phyloP scores from a whole-genome alignment of 1,139 yeast genomes.

The Blastobotrys apis region DNA sequence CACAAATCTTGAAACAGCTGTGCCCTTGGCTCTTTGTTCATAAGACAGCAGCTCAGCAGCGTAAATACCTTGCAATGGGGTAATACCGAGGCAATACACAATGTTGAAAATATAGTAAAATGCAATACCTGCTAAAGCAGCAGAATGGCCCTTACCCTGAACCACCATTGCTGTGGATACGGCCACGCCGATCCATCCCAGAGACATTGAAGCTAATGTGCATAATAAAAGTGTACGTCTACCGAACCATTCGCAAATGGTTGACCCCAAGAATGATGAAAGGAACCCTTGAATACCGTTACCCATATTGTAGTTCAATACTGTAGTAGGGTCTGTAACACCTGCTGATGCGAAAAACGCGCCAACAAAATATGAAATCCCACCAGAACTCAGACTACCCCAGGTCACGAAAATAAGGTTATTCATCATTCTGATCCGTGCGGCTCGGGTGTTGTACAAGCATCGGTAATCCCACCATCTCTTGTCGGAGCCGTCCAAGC shows the following conservation, averaged over 20 bases:
- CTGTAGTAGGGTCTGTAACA: background rate
- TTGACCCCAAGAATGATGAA: background rate
- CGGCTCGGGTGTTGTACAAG: background rate
- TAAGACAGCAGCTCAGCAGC: constrained; percentile 36
- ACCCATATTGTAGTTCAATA: background rate
- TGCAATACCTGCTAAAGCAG: constrained; percentile 2
- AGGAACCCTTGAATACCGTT: background rate
- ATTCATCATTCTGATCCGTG: background rate
- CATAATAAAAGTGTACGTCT: background rate
- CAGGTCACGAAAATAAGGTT: background rate
- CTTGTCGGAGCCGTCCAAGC: constrained; percentile 3
- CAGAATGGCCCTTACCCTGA: background rate
- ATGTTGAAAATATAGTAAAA: constrained; percentile 12
- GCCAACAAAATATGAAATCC: background rate
- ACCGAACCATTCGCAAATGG: background rate
- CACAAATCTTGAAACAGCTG: constrained; percentile 22
- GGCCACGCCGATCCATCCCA: background rate
- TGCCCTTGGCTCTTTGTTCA: constrained; percentile 36
- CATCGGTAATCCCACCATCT: constrained; percentile 4
- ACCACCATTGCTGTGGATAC: constrained; percentile 1
- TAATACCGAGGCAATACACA: constrained; percentile 49
- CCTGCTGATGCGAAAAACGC: constrained; percentile 2
- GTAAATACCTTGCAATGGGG: constrained; percentile 30
- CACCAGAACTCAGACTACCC: background rate
- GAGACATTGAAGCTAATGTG: background rate